phyloP scores from a whole-genome alignment of 1,284 basidiomycete genomes.

The Hortiboletus rubellus region DNA sequence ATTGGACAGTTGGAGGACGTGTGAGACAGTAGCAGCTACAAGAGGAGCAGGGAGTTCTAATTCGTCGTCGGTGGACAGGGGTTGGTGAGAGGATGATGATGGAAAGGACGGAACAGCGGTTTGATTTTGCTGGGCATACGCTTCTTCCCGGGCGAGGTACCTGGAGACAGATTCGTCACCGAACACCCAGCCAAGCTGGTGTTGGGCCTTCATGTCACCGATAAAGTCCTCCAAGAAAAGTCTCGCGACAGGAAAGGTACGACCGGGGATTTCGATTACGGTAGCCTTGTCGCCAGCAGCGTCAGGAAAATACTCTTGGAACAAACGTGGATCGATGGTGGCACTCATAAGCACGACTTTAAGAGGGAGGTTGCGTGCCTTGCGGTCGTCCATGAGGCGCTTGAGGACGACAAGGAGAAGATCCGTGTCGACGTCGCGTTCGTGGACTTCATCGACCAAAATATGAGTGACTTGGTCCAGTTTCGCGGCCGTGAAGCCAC shows the following conservation, averaged over 20 bases:
- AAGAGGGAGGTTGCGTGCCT: conserved; percentile 71
- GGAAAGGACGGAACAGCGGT: conserved; percentile 27
- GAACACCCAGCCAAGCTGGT: conserved; percentile 65
- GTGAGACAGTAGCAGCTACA: conserved; percentile 80
- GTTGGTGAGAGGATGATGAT: conserved; percentile 15
- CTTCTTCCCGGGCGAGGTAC: conserved; percentile 79
- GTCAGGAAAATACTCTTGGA: conserved; percentile 85
- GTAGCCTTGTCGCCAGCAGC: conserved; percentile 62
- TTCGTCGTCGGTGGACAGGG: conserved; percentile 52
- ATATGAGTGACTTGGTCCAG: conserved; percentile 90
- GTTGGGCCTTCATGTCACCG: conserved; percentile 46
- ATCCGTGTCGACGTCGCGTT: conserved; percentile 95
- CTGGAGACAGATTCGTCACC: conserved; percentile 72
- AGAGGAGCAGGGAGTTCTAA: conserved; percentile 84
- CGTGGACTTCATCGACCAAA: conserved; percentile 95
- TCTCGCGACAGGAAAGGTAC: conserved; percentile 86
- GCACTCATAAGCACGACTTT: conserved; percentile 96
- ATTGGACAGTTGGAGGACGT: conserved; percentile 73
- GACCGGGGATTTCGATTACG: conserved; percentile 87
- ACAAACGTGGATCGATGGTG: conserved; percentile 89
- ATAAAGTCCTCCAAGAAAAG: conserved; percentile 84
- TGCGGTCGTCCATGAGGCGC: conserved; percentile 78
- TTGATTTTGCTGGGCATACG: conserved; percentile 30
- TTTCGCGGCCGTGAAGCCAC: conserved; percentile 36
- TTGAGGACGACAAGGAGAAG: conserved; percentile 90